Evolutionary conservation across 106 monocot species (phyloP), one percentile per base, ranked within the genome.

Genomic region (Platanthera guangdongensis): DNA sequence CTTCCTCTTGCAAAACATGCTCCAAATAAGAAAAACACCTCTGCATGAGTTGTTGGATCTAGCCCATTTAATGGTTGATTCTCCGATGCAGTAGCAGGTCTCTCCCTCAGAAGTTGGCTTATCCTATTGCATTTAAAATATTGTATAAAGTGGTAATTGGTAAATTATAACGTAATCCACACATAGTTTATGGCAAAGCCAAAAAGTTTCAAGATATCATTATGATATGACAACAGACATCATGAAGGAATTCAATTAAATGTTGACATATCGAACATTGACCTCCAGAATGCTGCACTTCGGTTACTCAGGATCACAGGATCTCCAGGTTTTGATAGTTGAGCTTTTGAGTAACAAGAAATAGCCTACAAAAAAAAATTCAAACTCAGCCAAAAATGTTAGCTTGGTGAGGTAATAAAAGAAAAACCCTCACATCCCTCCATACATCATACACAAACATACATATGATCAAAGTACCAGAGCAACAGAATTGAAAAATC

Each of bases 21-120:
- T 51, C n/a, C 52, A 32, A 48, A 46, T 46, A 55, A 81, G 51
- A 10, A 13, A 21, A 73, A 30, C 52, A 99, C 97, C 89, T 94
- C 97, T 52, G 97, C 97, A 89, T 94, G 91, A 25, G 84, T 92
- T 76, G 86, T 99, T 71, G 97, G 97, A 78, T 99, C 94, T 71
- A 93, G 81, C 1, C 97, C 97, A 83, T 99, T 86, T 49, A 99
- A 62, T n/a, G 94, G 86, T 18, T 83, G 79, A 76, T 76, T 81
- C 73, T 99, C 97, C 51, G 97, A 99, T 50, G 89, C 93, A 78
- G 80, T 76, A 82, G 97, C 86, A 68, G 97, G 82, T 49, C 93
- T 78, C 63, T 84, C 82, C 77, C 84, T 91, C 76, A 99, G 77
- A 18, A 80, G 28, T 76, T 81, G 87, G 67, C 88, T 92, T 53